phyloP scores from a whole-genome alignment of 345 rosid species.

The Geranium brycei region DNA sequence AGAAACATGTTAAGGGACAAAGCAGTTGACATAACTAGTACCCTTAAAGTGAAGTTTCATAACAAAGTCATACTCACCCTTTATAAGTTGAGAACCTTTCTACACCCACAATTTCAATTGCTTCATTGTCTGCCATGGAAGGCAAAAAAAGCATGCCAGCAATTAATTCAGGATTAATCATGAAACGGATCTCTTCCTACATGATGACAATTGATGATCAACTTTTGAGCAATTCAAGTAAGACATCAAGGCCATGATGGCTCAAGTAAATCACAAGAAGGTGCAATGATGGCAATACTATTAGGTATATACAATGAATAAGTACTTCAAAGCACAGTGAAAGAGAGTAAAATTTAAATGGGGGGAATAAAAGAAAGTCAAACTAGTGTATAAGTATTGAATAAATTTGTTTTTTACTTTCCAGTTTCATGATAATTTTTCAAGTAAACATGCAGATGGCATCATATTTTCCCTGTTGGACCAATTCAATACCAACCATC shows the following conservation, averaged over 20 bases:
- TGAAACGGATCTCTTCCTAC: slow-evolving; percentile 95
- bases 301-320: too few species aligned
- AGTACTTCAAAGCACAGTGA: too few species aligned
- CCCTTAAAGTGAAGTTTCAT: too few species aligned
- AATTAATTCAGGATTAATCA: slow-evolving; percentile 87
- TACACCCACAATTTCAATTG: slow-evolving; percentile 73
- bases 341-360: too few species aligned
- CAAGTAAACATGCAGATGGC: neutral
- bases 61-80: slow-evolving; percentile 43
- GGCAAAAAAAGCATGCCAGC: slow-evolving; percentile 92
- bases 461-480: neutral
- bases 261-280: neutral
- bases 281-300: neutral
- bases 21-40: too few species aligned
- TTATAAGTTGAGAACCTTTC: slow-evolving; percentile 75
- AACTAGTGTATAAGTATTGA: too few species aligned
- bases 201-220: slow-evolving; percentile 2
- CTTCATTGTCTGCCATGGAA: slow-evolving; percentile 76
- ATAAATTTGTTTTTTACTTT: too few species aligned
- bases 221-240: neutral
- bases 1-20: too few species aligned
- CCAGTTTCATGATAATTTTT: neutral
- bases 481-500: neutral
- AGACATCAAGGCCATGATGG: neutral
- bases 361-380: too few species aligned